These are phyloP conservation scores for Lantana camara DNA, from an alignment of 257 asterid species.

Conservation along the genomic window DNA sequence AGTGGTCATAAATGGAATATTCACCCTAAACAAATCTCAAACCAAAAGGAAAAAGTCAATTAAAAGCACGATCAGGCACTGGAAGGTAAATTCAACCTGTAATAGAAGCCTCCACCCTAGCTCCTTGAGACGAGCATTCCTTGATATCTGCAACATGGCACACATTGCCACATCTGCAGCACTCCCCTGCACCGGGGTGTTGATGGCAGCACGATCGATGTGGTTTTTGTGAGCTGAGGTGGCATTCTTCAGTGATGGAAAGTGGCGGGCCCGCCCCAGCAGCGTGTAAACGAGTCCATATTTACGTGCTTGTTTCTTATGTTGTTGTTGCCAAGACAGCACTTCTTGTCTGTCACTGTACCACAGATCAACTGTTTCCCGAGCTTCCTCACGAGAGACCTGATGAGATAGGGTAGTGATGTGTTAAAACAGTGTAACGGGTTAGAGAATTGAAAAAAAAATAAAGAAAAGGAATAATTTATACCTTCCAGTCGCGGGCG, in stretches of 20 bases:
- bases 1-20: too few species aligned
- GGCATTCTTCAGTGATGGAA: constrained; percentile 70
- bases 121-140: constrained; percentile 60
- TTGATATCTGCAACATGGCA: constrained; percentile 89
- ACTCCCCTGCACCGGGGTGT: constrained; percentile 99
- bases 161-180: constrained; percentile 99
- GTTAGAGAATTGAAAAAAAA: not conserved
- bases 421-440: constrained; percentile 4
- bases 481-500: constrained; percentile 96
- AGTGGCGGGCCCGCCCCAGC: constrained; percentile 87
- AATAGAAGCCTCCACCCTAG: constrained; percentile 88
- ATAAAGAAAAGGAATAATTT: constrained; percentile 11
- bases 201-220: constrained; percentile 97
- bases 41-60: too few species aligned
- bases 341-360: constrained; percentile 95
- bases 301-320: constrained; percentile 68
- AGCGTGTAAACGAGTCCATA: constrained; percentile 62
- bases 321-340: constrained; percentile 75
- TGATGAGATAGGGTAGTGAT: constrained; percentile 33
- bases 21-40: too few species aligned
- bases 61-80: too few species aligned
- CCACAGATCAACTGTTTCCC: constrained; percentile 90
- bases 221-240: constrained; percentile 63
- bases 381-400: constrained; percentile 96
- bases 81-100: too few species aligned